A percentile compares a stretch with the other conserved stretches of the same genome.
These are phyloP conservation scores for Penicillium sp. DNA, from an alignment of 2,329 filamentous ascomycete species.

Conservation along the genomic window DNA sequence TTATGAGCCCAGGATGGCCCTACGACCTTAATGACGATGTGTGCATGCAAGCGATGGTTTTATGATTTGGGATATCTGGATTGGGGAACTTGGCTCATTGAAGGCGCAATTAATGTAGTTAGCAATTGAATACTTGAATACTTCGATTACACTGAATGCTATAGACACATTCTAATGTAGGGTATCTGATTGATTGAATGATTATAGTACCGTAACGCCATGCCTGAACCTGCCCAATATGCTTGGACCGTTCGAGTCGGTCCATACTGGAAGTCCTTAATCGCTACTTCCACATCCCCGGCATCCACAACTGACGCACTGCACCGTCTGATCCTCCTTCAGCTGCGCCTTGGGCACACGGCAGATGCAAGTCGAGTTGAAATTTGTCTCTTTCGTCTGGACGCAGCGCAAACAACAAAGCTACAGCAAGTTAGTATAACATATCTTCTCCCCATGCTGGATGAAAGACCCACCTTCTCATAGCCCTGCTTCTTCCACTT, in stretches of 20 bases:
- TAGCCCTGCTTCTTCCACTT: conserved; percentile 99
- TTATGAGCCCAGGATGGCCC: conserved; percentile 32
- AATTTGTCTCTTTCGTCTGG: conserved; percentile 99
- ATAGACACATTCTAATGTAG: background rate
- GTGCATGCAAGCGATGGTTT: conserved; percentile 41
- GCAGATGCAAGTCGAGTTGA: conserved; percentile 96
- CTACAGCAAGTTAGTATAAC: conserved; percentile 45
- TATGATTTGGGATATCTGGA: conserved; percentile 28
- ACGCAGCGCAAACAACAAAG: conserved; percentile 94
- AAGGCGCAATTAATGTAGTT: conserved; percentile 24
- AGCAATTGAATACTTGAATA: conserved; percentile 20
- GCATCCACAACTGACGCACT: conserved; percentile 95
- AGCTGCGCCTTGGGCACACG: conserved; percentile 88
- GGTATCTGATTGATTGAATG: conserved; percentile 24
- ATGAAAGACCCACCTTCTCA: conserved; percentile 70
- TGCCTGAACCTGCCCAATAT: conserved; percentile 12
- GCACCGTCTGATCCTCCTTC: conserved; percentile 85
- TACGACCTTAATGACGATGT: conserved; percentile 42
- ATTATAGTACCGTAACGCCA: conserved; percentile 14
- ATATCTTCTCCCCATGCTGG: background rate
- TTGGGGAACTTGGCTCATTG: conserved; percentile 18
- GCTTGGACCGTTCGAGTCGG: background rate
- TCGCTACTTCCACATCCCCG: conserved; percentile 86
- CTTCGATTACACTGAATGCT: background rate
- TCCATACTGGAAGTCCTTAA: conserved; percentile 43